Base-by-base conservation (phyloP, 495 filamentous ascomycete genomes). In the Talaromyces liani region DNA sequence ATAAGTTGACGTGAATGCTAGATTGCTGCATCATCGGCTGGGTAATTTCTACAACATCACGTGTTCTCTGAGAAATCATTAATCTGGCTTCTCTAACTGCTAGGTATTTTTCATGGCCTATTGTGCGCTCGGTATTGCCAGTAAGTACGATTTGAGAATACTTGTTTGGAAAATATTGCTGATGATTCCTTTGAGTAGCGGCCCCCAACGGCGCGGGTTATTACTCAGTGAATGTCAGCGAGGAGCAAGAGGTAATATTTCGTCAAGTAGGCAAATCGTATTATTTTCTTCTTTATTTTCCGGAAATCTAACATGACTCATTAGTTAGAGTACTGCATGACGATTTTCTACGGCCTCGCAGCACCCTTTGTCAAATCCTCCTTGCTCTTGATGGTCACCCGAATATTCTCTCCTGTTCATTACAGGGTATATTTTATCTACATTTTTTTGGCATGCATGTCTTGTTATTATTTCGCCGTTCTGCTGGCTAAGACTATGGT, bases 301-400 rank as follows among this genome's bases (percentile, higher is more conserved):
- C 63, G 45, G 65, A 66, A 31, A 60, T 22, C 47, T 33, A 33
- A 33, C 31, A 33, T 33, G 31, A 33, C 31, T 33, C 31, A 33
- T 39, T 33, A 24, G 2, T 5, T 60, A 33, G 29, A 59, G 39
- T 77, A 77, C 54, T 66, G 75, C 64, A 74, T 71, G 16, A 79
- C 75, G 6, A 68, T 80, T 31, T 66, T 80, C 51, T 82, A 82
- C 68, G 80, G 77, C 29, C 80, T 79, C 14, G 79, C 75, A 70
- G 79, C 75, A n/a, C 73, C 79, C 29, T 70, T 76, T 62, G 70
- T 72, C 60, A 82, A 82, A 65, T 64, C 79, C 61, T 72, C 79
- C 60, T 74, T 82, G n/a, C 72, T 82, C 2, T 69, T 77, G 0
- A 80, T 82, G 62, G 66, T 82, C 10, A 74, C 72, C 31, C 79